These are phyloP conservation scores for Arxiozyma slooffiae DNA, from an alignment of 1,139 yeast species.

Conservation along the genomic window DNA sequence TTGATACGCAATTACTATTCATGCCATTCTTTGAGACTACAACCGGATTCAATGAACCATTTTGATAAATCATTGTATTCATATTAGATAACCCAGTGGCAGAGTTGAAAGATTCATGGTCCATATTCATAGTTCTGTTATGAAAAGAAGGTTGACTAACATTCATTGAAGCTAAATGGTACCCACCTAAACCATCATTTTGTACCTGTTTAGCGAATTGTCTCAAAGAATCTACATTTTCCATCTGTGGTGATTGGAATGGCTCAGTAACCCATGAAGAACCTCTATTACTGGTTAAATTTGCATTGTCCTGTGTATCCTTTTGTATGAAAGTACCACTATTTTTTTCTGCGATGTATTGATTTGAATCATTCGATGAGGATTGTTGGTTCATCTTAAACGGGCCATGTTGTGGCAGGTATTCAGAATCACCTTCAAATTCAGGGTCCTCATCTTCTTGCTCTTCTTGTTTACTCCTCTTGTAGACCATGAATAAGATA, in stretches of 20 bases:
- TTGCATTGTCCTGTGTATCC: neutral
- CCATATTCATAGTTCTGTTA: neutral
- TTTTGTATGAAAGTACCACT: constrained; percentile 2
- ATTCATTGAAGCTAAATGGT: constrained; percentile 21
- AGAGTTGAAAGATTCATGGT: neutral
- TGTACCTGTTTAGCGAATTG: constrained; percentile 25
- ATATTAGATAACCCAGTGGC: neutral
- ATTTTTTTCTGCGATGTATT: constrained; percentile 6
- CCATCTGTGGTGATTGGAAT: constrained; percentile 23
- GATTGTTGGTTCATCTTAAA: neutral
- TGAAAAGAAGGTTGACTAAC: constrained; percentile 15
- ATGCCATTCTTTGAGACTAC: neutral
- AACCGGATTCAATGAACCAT: neutral
- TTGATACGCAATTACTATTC: neutral
- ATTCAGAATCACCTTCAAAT: constrained; percentile 68
- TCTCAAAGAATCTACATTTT: constrained; percentile 21
- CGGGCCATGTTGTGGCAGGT: constrained; percentile 29
- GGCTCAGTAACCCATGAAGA: constrained; percentile 17
- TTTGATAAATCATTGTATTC: constrained; percentile 7
- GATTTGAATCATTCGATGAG: constrained; percentile 5
- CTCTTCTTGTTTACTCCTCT: constrained; percentile 48
- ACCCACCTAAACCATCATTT: constrained; percentile 23
- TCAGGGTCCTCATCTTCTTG: constrained; percentile 65
- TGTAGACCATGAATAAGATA: constrained; percentile 46
- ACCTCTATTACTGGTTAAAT: constrained; percentile 9